Percentiles rank a stretch among this genome's conserved stretches.
Conservation (phyloP, 2,329 filamentous ascomycete species). For the Pseudomassariella vexata region DNA sequence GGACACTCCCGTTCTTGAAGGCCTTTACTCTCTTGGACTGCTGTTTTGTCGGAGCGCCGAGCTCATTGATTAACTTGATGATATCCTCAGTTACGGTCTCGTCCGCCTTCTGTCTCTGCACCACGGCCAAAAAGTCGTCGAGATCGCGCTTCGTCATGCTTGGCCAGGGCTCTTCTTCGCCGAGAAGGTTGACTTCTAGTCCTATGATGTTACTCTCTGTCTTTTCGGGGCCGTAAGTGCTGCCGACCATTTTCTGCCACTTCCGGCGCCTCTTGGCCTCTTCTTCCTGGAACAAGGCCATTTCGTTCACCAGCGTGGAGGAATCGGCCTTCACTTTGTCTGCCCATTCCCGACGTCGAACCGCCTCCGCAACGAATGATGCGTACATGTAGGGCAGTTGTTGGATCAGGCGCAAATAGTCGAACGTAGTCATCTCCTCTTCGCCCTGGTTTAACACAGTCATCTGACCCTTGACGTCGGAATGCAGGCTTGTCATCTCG, state of each 20-base stretch:
- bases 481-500: conserved; percentile 69
- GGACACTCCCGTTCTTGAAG: conserved; percentile 94
- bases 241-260: conserved; percentile 83
- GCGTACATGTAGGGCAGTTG: conserved; percentile 87
- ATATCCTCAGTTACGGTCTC: conserved; percentile 65
- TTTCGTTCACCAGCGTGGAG: conserved; percentile 81
- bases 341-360: conserved; percentile 82
- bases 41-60: conserved; percentile 77
- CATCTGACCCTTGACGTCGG: conserved; percentile 66
- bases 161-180: conserved; percentile 78
- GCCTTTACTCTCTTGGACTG: conserved; percentile 83
- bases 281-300: conserved; percentile 87
- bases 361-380: conserved; percentile 78
- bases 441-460: conserved; percentile 65
- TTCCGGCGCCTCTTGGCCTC: conserved; percentile 82
- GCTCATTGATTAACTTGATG: conserved; percentile 68
- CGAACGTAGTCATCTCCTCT: conserved; percentile 71
- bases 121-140: conserved; percentile 61
- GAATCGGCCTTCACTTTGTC: conserved; percentile 88
- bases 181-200: conserved; percentile 79
- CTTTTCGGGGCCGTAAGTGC: conserved; percentile 61
- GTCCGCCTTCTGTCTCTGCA: conserved; percentile 63
- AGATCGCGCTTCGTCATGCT: conserved; percentile 69
- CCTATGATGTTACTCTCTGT: conserved; percentile 66
- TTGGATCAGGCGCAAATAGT: conserved; percentile 72